Conservation (phyloP, 2,329 filamentous ascomycete species). For the Beauveria asiatica region DNA sequence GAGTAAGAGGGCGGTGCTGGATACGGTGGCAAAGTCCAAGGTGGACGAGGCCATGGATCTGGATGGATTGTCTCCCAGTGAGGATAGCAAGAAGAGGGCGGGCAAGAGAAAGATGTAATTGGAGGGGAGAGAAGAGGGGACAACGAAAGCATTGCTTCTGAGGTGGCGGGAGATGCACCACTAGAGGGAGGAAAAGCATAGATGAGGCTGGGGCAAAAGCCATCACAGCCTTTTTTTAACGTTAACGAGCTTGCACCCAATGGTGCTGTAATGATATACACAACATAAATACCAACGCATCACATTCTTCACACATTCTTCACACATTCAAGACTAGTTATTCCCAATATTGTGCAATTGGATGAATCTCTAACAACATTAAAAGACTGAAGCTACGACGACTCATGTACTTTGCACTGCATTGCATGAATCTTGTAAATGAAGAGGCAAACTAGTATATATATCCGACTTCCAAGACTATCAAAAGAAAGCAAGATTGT, state of each 20-base stretch:
- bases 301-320: too few species aligned
- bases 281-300: constrained; percentile 1
- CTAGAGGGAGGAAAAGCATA: background rate
- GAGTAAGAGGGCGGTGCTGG: constrained; percentile 32
- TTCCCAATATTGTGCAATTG: background rate
- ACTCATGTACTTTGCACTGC: too few species aligned
- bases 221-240: background rate
- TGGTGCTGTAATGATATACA: constrained; percentile 8
- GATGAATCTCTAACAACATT: too few species aligned
- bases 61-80: constrained; percentile 40
- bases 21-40: constrained; percentile 27
- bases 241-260: constrained; percentile 1
- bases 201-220: background rate
- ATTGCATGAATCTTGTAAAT: too few species aligned
- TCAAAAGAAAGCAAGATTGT: background rate
- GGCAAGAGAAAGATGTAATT: constrained; percentile 46
- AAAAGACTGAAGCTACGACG: too few species aligned
- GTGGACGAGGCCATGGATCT: constrained; percentile 48
- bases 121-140: background rate
- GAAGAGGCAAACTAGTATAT: too few species aligned
- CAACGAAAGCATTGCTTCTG: background rate
- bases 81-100: constrained; percentile 41
- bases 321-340: too few species aligned
- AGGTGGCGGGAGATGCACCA: background rate
- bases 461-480: background rate